A percentile compares a stretch with the other conserved stretches of the same genome.
These are phyloP conservation scores for Pseudogymnoascus sp. DNA, from an alignment of 2,329 filamentous ascomycete genomes.

Conservation along the genomic window DNA sequence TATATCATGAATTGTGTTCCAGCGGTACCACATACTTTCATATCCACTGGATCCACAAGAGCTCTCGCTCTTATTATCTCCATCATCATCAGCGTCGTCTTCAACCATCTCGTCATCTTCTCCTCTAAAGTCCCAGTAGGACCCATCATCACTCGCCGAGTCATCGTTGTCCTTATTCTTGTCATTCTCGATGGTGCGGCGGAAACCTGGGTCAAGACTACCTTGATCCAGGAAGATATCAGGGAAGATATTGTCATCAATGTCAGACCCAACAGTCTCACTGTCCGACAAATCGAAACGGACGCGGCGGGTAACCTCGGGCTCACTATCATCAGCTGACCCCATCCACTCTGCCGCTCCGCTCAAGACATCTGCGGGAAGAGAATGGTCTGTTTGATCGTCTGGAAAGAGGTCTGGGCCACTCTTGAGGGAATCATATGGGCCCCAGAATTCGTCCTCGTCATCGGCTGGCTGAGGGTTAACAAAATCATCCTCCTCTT, in stretches of 20 bases:
- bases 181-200: slow-evolving; percentile 66
- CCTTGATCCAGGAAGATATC: slow-evolving; percentile 73
- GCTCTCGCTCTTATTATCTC: slow-evolving; percentile 26
- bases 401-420: slow-evolving; percentile 29
- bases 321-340: slow-evolving; percentile 13
- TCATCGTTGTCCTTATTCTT: slow-evolving; percentile 36
- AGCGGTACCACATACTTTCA: slow-evolving; percentile 42
- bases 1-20: slow-evolving; percentile 17
- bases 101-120: slow-evolving; percentile 21
- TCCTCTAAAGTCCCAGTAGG: slow-evolving; percentile 20
- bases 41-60: slow-evolving; percentile 42
- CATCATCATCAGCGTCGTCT: slow-evolving; percentile 34
- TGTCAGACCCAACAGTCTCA: slow-evolving; percentile 54
- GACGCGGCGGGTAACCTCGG: slow-evolving; percentile 42
- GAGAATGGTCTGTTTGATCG: slow-evolving; percentile 18
- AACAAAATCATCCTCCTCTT: slow-evolving; percentile 34
- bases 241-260: slow-evolving; percentile 54
- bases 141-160: slow-evolving; percentile 18
- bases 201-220: slow-evolving; percentile 62
- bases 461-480: slow-evolving; percentile 27
- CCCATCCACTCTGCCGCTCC: slow-evolving; percentile 15
- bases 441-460: slow-evolving; percentile 34
- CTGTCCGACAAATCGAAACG: slow-evolving; percentile 65
- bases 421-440: slow-evolving; percentile 47
- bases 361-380: slow-evolving; percentile 14